Evolutionary conservation across 2,329 filamentous ascomycete genomes (phyloP), one percentile per base, ranked within the genome.

Genomic region (Basipetospora chlamydospora): DNA sequence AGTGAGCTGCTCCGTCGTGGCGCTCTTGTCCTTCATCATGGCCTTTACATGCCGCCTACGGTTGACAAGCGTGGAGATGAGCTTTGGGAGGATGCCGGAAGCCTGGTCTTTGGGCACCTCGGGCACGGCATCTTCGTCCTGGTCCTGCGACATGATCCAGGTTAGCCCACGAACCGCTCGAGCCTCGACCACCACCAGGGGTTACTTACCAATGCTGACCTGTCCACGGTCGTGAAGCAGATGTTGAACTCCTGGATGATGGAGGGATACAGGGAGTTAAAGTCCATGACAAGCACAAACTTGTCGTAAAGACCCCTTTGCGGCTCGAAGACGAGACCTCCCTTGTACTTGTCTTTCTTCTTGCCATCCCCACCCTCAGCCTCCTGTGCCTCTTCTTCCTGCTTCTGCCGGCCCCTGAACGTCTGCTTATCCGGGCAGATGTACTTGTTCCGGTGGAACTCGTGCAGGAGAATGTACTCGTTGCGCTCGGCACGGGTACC

Each of bases 161-260:
- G 25, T 8, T n/a, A 26, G 25, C 25, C 8, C 8, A 8, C 25
- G 25, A 26, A n/a, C 8, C 25, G n/a, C n/a, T n/a, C 3, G 40
- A n/a, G n/a, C n/a, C n/a, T n/a, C n/a, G n/a, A n/a, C n/a, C n/a
- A n/a, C n/a, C n/a, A n/a, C n/a, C n/a, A n/a, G n/a, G n/a, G n/a
- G n/a, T n/a, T n/a, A n/a, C 76, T 63, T 70, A 85, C 80, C 47
- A 79, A 61, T 42, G 72, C 64, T 28, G 72, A 66, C 47, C 90
- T 71, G 42, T 96, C 83, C 6, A 98, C 86, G 0, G 92, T 98
- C 2, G 90, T 98, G 59, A 98, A 98, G 64, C 92, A 98, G 47
- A 98, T 98, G 59, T 98, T 98, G 63, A 78, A 98, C 67, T 98
- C 92, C 53, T 98, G 92, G 42, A 98, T 98, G 51, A 98, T 96